Conservation (phyloP, 2,329 filamentous ascomycete genomes). For the Aspergillus sclerotialis region DNA sequence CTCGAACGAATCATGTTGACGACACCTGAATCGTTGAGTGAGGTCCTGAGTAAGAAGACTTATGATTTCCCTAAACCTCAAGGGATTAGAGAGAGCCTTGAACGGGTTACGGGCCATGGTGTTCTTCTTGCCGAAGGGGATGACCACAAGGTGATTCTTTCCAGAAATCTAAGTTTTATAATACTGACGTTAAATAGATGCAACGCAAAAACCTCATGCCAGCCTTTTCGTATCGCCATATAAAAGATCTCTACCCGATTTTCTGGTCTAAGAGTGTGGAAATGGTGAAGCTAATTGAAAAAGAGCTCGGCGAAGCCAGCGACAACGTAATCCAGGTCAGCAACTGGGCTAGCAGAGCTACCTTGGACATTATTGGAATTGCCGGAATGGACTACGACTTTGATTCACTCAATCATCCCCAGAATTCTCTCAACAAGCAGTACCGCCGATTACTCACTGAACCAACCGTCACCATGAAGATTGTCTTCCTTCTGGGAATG, state of each 20-base stretch:
- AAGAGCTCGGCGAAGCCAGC: slow-evolving; percentile 30
- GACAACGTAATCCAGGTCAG: slow-evolving; percentile 49
- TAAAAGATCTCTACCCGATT: slow-evolving; percentile 75
- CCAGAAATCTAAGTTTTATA: background rate
- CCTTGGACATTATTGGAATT: slow-evolving; percentile 68
- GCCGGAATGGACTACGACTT: slow-evolving; percentile 69
- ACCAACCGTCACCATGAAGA: slow-evolving; percentile 18
- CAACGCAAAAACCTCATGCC: slow-evolving; percentile 74
- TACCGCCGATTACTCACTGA: slow-evolving; percentile 22
- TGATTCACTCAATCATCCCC: slow-evolving; percentile 54
- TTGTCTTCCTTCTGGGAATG: slow-evolving; percentile 50
- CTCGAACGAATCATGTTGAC: slow-evolving; percentile 56
- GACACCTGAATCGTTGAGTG: slow-evolving; percentile 58
- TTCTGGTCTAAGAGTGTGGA: slow-evolving; percentile 76
- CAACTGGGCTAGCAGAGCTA: slow-evolving; percentile 59
- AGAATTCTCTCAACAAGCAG: slow-evolving; percentile 48
- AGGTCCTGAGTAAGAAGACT: slow-evolving; percentile 61
- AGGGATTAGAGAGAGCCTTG: slow-evolving; percentile 36
- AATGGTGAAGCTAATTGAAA: slow-evolving; percentile 55
- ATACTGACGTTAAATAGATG: slow-evolving; percentile 15
- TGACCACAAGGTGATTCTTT: slow-evolving; percentile 59
- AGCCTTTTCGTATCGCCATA: slow-evolving; percentile 76
- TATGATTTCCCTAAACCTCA: slow-evolving; percentile 64
- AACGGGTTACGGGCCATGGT: slow-evolving; percentile 34
- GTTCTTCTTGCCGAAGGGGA: slow-evolving; percentile 78